Conservation (phyloP, 805 yeast species). For the Metschnikowia amazonensis region DNA sequence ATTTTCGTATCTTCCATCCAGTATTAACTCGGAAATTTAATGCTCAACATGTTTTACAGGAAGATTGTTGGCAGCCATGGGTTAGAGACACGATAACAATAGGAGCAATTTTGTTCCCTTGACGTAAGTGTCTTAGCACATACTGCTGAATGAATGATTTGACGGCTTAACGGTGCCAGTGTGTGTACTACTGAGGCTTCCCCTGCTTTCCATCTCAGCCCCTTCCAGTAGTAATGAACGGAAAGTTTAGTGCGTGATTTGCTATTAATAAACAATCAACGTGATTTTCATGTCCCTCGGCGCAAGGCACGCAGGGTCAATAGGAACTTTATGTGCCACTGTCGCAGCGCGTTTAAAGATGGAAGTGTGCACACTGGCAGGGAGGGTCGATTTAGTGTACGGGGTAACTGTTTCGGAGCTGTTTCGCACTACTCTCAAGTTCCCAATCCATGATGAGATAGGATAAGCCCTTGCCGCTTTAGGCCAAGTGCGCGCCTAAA, state of each 20-base stretch:
- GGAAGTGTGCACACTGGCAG: background rate
- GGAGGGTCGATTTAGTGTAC: background rate
- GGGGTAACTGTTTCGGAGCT: background rate
- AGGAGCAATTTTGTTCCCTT: background rate
- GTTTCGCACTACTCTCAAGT: background rate
- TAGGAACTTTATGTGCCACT: background rate
- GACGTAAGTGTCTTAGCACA: too few relatives aligned
- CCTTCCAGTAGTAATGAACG: background rate
- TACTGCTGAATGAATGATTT: too few relatives aligned
- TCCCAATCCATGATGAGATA: background rate
- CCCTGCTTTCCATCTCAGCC: background rate
- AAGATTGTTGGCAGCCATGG: background rate
- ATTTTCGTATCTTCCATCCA: too few relatives aligned
- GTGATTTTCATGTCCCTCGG: background rate
- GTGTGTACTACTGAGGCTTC: background rate
- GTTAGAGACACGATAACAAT: background rate
- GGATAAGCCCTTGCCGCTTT: background rate
- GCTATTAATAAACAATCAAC: background rate
- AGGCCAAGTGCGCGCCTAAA: background rate
- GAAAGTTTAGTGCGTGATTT: background rate
- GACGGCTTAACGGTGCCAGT: too few relatives aligned
- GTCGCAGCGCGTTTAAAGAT: background rate
- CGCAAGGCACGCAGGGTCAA: slow-evolving; percentile 2
- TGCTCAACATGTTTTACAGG: too few relatives aligned
- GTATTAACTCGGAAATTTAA: too few relatives aligned